A percentile compares a stretch with the other conserved stretches of the same genome.
These are phyloP conservation scores for Erodium trifolium DNA, from an alignment of 441 rosid genomes.

Conservation along the genomic window DNA sequence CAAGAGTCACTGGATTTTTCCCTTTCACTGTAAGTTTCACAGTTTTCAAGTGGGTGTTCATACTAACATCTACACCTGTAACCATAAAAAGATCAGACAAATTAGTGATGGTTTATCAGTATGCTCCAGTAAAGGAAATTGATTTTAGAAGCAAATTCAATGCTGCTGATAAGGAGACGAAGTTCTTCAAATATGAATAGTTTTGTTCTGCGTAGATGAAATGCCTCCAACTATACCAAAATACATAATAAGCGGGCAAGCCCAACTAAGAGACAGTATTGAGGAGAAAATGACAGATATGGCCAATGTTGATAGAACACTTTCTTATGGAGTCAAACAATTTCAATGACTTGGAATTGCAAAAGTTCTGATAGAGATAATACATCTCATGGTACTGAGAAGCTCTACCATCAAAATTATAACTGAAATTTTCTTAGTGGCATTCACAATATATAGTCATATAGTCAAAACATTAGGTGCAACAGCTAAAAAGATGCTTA, in stretches of 20 bases:
- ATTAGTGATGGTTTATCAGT: neutral
- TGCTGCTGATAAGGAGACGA: neutral
- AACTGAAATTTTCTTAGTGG: no score
- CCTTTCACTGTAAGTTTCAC: slow-evolving; percentile 90
- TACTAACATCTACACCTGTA: slow-evolving; percentile 85
- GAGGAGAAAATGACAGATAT: neutral
- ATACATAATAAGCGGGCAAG: neutral
- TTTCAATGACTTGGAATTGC: neutral
- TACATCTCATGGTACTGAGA: no score
- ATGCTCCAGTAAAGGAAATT: neutral
- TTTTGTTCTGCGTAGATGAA: neutral
- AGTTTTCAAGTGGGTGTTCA: slow-evolving; percentile 91
- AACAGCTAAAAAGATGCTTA: no score
- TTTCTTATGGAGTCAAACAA: neutral
- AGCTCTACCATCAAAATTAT: neutral
- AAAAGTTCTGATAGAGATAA: neutral
- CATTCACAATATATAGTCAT: no score
- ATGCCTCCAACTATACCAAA: neutral
- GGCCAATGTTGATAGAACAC: neutral
- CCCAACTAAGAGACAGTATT: neutral
- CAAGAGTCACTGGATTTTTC: slow-evolving; percentile 77
- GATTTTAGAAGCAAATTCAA: neutral
- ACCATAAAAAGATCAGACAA: neutral
- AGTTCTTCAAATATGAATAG: neutral
- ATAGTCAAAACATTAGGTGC: no score